Evolutionary conservation across 2,329 filamentous ascomycete genomes (phyloP), one percentile per base, ranked within the genome.

Genomic region (Epichloe sibirici): DNA sequence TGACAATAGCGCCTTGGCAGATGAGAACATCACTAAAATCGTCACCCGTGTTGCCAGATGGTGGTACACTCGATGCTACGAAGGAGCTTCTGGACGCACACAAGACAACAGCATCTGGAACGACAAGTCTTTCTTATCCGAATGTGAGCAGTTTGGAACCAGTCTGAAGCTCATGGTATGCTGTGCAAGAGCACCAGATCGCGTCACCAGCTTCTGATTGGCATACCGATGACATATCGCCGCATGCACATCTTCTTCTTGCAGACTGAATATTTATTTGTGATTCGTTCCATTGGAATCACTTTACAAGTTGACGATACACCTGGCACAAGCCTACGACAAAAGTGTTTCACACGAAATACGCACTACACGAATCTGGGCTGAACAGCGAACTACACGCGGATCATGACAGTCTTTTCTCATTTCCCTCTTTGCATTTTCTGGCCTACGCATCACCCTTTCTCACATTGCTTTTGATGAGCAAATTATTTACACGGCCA

Each of bases 11-110:
- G 75, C 81, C 0, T 73, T 78, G 13, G 85, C 86, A 23, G 89
- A 95, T 59, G 88, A 90, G 63, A 85, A 82, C 58, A 95, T 97
- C 63, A 88, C 89, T 13, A 90, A 88, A 63, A 95, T 95, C 76
- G 90, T 97, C 23, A 86, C 90, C 15, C 85, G 83, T 57, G 91
- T 97, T 11, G 91, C 90, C 2, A 79, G 93, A 44, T 97, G 91
- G 89, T 98, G 93, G 93, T 97, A 95, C 69, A 87, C 82, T 9
- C 82, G 86, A 50, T 96, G 91, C 72, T 97, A 96, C 66, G 91
- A 96, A 69, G 81, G 78, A 53, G 75, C 78, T 4, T 74, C 83
- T 8, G 67, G 79, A n/a, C 54, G 57, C 38, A 54, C 54, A 66
- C 71, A 35, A 60, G 74, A 48, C 65, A 66, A 63, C 55, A 79